Evolutionary conservation across 1,284 basidiomycete genomes (phyloP).

Genomic region (Moniliophthora roreri): DNA sequence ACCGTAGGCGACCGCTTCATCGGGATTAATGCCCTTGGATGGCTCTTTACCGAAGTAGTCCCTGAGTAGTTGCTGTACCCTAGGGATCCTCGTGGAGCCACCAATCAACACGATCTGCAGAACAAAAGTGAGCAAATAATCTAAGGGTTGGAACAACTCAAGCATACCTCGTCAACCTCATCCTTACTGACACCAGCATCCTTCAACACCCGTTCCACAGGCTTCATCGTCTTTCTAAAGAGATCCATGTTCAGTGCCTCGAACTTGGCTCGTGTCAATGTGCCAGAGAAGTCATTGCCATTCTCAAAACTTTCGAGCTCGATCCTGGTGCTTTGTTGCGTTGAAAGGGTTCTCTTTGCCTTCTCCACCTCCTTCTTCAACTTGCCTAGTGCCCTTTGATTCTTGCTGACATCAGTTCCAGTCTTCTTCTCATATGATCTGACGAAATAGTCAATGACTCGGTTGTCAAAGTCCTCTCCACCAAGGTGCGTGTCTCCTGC

Average conservation of each 20-base stretch:
- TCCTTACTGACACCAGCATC: conserved; percentile 71
- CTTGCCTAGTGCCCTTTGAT: conserved; percentile 66
- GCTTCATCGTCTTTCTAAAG: conserved; percentile 72
- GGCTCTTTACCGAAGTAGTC: conserved; percentile 88
- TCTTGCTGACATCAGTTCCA: conserved; percentile 70
- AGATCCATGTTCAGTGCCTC: conserved; percentile 75
- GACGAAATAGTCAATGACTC: conserved; percentile 91
- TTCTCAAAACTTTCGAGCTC: conserved; percentile 77
- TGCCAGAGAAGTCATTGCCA: conserved; percentile 74
- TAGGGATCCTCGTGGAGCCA: conserved; percentile 90
- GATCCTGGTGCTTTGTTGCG: conserved; percentile 66
- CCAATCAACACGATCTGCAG: conserved; percentile 80
- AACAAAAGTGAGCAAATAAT: neutral
- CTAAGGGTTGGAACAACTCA: neutral
- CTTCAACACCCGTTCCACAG: conserved; percentile 71
- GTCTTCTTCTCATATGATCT: conserved; percentile 75
- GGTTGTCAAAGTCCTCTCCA: conserved; percentile 99
- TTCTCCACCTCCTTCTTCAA: conserved; percentile 83
- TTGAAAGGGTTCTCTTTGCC: conserved; percentile 74
- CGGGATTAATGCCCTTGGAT: conserved; percentile 85
- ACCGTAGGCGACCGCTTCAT: conserved; percentile 93
- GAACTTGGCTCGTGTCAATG: conserved; percentile 73
- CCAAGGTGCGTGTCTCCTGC: conserved; percentile 99
- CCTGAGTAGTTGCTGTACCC: conserved; percentile 81
- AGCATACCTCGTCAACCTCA: conserved; percentile 61